Percentiles rank a stretch among this genome's conserved stretches.
phyloP scores from a whole-genome alignment of 2,329 filamentous ascomycete genomes.

The Claviceps capensis region DNA sequence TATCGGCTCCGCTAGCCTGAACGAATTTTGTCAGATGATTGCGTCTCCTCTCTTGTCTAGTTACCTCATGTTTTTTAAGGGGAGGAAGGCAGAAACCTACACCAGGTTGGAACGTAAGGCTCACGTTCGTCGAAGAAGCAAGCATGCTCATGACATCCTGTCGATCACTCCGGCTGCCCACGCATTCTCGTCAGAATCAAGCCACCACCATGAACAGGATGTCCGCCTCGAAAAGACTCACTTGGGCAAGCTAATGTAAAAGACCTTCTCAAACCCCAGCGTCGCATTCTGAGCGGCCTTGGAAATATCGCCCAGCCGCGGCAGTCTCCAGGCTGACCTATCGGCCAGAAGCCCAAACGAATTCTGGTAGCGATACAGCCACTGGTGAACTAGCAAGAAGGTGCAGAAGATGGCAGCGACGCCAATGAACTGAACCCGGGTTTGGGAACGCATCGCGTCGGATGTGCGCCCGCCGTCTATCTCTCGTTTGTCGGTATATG shows the following conservation, averaged over 20 bases:
- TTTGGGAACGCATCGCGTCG: background rate
- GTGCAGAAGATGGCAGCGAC: background rate
- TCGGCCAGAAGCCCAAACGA: background rate
- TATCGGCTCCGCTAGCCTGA: background rate
- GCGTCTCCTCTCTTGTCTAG: background rate
- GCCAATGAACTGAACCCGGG: background rate
- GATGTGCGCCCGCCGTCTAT: background rate
- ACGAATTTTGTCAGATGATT: background rate
- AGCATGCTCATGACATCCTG: constrained; percentile 2
- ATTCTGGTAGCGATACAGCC: background rate
- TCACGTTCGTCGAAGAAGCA: background rate
- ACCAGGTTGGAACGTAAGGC: background rate
- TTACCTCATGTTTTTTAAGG: no score
- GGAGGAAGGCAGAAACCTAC: background rate
- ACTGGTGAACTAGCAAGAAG: background rate
- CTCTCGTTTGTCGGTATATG: no score
- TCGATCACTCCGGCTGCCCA: background rate
- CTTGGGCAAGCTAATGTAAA: constrained; percentile 1
- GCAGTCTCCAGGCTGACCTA: background rate
- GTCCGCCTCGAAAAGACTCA: background rate
- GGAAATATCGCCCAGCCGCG: background rate
- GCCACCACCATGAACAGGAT: no score
- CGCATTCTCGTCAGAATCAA: background rate
- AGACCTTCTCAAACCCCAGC: constrained; percentile 2
- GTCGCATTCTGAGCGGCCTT: constrained; percentile 1